A percentile compares a stretch with the other conserved stretches of the same genome.
Evolutionary conservation across 305 asterid genomes (phyloP).

Genomic region (Solanum hybrid): DNA sequence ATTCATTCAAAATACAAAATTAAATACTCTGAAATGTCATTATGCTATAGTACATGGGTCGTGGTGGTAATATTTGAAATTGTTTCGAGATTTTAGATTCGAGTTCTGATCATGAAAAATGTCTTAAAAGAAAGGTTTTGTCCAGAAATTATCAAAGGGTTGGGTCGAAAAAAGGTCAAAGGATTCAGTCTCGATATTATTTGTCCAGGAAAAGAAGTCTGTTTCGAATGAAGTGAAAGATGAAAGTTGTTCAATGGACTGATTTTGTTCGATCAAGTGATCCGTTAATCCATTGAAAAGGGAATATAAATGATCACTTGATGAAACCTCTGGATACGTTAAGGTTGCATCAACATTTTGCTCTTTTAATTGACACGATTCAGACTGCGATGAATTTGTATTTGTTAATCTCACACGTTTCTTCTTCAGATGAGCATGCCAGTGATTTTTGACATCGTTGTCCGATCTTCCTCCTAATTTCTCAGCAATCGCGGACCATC

Average conservation of each 20-base stretch:
- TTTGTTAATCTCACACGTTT: background rate
- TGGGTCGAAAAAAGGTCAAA: background rate
- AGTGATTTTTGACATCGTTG: background rate
- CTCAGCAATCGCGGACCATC: background rate
- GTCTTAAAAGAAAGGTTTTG: background rate
- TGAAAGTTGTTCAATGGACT: background rate
- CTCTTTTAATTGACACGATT: no score
- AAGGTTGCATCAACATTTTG: background rate
- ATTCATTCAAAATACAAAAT: background rate
- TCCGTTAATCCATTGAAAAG: background rate
- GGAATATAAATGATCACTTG: background rate
- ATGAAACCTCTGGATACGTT: background rate
- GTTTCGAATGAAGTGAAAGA: background rate
- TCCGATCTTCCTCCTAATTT: background rate
- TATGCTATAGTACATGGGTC: background rate
- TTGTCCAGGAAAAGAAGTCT: background rate
- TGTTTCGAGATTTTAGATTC: no score
- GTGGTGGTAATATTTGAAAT: background rate
- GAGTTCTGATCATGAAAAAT: background rate
- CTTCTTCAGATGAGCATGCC: background rate
- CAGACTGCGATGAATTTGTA: background rate
- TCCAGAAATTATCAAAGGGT: background rate
- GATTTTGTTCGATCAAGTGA: background rate
- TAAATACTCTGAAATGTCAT: background rate
- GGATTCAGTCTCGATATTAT: background rate